Evolutionary conservation across 202 grass and related monocot species (phyloP).

Genomic region (Digitaria exilis): DNA sequence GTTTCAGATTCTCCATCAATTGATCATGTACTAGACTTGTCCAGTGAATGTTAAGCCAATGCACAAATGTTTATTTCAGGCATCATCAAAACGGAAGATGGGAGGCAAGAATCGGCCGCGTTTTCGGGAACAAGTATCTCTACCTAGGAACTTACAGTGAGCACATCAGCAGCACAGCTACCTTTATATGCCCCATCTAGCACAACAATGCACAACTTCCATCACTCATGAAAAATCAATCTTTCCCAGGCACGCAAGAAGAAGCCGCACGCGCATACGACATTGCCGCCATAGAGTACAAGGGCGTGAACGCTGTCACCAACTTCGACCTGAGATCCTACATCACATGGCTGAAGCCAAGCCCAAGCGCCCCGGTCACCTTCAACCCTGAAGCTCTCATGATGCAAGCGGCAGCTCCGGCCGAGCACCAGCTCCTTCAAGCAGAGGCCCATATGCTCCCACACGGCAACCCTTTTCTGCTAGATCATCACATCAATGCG

Average conservation of each 20-base stretch:
- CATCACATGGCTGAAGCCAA: constrained; percentile 70
- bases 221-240: neutral
- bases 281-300: constrained; percentile 62
- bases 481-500: neutral
- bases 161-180: too few relatives aligned
- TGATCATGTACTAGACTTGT: neutral
- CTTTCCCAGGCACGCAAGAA: constrained; percentile 48
- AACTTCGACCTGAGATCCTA: constrained; percentile 65
- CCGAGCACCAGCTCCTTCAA: constrained; percentile 27
- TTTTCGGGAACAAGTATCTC: constrained; percentile 65
- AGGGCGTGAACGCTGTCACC: constrained; percentile 56
- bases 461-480: constrained; percentile 24
- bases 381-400: constrained; percentile 20
- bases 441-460: too few relatives aligned
- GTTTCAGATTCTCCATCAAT: neutral
- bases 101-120: constrained; percentile 63
- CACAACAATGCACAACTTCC: neutral
- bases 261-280: constrained; percentile 59
- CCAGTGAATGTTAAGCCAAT: neutral
- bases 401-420: neutral
- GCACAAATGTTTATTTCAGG: constrained; percentile 21
- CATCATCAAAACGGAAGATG: constrained; percentile 64
- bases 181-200: neutral
- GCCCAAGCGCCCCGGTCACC: neutral
- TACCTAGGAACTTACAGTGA: constrained; percentile 56